Conservation (phyloP, 805 yeast genomes). For the Saccharomycopsis synnaedendra region DNA sequence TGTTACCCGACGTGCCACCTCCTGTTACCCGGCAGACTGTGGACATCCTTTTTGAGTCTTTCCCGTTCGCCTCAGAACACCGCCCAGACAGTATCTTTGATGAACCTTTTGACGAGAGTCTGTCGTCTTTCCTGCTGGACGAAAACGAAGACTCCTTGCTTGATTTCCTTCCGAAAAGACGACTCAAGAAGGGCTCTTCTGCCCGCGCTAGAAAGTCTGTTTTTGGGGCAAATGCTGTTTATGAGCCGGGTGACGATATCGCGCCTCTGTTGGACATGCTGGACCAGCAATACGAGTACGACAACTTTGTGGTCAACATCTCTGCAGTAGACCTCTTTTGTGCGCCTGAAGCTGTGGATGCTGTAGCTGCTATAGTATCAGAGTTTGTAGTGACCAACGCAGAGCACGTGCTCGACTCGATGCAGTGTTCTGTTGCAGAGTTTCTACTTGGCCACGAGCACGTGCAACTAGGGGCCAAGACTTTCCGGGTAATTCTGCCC, state of each 20-base stretch:
- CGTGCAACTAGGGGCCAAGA: slow-evolving; percentile 27
- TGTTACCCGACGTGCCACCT: slow-evolving; percentile 50
- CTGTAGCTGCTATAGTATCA: slow-evolving; percentile 27
- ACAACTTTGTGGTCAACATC: slow-evolving; percentile 42
- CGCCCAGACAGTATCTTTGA: background rate
- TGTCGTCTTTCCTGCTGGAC: background rate
- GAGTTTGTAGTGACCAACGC: slow-evolving; percentile 28
- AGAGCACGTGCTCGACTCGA: slow-evolving; percentile 44
- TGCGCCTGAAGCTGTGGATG: slow-evolving; percentile 33
- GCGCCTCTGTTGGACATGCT: slow-evolving; percentile 16
- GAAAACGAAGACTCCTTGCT: slow-evolving; percentile 2
- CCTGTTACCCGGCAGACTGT: slow-evolving; percentile 45
- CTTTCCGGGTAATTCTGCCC: slow-evolving; percentile 39
- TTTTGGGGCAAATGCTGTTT: slow-evolving; percentile 6
- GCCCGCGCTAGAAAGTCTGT: background rate
- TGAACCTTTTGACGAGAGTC: background rate
- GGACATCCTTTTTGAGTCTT: slow-evolving; percentile 28
- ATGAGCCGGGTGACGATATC: background rate
- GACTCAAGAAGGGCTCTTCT: background rate
- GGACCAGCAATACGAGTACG: slow-evolving; percentile 37
- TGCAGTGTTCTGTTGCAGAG: slow-evolving; percentile 50
- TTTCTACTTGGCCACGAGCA: slow-evolving; percentile 27
- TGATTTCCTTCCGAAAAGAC: slow-evolving; percentile 15
- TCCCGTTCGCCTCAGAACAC: slow-evolving; percentile 20
- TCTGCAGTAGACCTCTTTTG: slow-evolving; percentile 36